Evolutionary conservation across 352 stramenopile species (phyloP).

Genomic region (Globisporangium lucens): DNA sequence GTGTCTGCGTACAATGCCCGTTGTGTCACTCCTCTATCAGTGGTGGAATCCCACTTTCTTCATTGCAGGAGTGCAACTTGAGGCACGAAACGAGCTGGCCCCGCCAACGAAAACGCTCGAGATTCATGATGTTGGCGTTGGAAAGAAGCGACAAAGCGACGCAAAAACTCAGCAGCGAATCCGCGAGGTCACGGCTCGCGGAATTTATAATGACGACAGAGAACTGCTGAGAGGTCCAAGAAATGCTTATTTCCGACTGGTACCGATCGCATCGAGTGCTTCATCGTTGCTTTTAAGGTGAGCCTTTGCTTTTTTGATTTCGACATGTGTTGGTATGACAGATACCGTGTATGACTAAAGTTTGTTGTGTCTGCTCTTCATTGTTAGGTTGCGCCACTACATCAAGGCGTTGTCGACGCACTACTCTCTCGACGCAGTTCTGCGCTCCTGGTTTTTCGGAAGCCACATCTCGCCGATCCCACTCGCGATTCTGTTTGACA

Average conservation of each 20-base stretch:
- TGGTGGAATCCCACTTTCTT: constrained; percentile 36
- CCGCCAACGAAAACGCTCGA: constrained; percentile 10
- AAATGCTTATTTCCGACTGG: constrained; percentile 18
- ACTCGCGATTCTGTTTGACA: constrained; percentile 19
- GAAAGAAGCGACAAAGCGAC: constrained; percentile 2
- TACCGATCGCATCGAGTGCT: constrained; percentile 9
- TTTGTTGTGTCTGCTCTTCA: not conserved
- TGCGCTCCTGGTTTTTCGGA: constrained; percentile 18
- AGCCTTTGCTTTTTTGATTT: too few species aligned
- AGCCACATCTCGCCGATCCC: constrained; percentile 15
- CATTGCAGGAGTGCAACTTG: constrained; percentile 26
- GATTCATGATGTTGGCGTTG: constrained; percentile 7
- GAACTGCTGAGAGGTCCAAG: not conserved
- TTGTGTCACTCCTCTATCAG: constrained; percentile 47
- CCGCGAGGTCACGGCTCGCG: not conserved
- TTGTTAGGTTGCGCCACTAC: constrained; percentile 12
- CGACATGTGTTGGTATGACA: not conserved
- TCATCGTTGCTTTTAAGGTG: constrained; percentile 14
- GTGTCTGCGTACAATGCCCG: constrained; percentile 37
- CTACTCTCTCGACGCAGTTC: constrained; percentile 11
- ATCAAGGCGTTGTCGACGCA: constrained; percentile 10
- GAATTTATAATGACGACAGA: not conserved
- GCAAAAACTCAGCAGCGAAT: constrained; percentile 11
- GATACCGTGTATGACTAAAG: not conserved
- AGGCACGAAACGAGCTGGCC: constrained; percentile 15